A percentile compares a stretch with the other conserved stretches of the same genome.
phyloP scores from a whole-genome alignment of 441 rosid genomes.

The Hura crepitans region DNA sequence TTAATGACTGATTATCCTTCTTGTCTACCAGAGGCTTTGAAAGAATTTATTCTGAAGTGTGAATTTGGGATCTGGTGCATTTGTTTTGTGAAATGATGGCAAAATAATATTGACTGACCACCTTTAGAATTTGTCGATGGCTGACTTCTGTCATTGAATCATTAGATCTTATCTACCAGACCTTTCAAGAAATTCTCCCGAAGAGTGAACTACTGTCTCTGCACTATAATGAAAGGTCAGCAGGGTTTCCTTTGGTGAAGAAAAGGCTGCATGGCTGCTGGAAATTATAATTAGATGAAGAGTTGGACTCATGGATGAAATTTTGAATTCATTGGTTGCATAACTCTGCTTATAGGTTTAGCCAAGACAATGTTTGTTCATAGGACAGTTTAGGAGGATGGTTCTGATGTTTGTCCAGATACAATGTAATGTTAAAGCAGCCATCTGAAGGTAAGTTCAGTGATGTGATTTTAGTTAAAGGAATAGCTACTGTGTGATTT shows the following conservation, averaged over 20 bases:
- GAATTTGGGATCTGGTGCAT: constrained; percentile 1
- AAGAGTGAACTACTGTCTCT: background rate
- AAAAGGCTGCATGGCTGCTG: background rate
- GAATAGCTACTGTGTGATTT: constrained; percentile 9
- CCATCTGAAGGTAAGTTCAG: background rate
- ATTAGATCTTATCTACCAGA: background rate
- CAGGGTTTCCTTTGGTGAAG: background rate
- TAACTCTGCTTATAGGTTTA: background rate
- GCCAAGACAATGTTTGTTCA: background rate
- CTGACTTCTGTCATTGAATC: background rate
- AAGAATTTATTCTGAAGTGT: background rate
- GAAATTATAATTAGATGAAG: background rate
- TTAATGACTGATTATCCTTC: background rate
- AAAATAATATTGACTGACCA: background rate
- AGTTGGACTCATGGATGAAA: background rate
- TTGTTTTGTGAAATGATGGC: constrained; percentile 1
- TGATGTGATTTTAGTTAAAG: background rate
- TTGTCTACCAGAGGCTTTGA: background rate
- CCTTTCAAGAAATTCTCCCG: background rate
- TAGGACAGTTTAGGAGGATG: background rate
- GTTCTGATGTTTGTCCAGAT: background rate
- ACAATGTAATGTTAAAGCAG: background rate
- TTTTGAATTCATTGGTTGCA: background rate
- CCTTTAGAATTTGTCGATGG: background rate
- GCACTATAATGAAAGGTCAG: background rate